Conservation (phyloP, 129 eudicot species). For the Chrysanthemum makinoi region DNA sequence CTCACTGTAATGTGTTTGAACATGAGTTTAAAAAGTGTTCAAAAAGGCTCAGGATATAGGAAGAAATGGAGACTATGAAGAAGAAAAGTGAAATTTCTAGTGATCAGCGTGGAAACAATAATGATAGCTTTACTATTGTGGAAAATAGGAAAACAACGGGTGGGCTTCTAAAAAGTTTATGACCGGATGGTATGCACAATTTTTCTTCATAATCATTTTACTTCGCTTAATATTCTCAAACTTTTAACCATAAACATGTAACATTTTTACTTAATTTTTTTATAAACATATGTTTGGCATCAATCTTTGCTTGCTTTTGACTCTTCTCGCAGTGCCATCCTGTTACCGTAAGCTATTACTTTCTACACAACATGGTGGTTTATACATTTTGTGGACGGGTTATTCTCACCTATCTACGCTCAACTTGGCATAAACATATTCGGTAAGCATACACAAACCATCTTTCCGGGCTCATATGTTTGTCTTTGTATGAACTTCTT, state of each 20-base stretch:
- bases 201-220: constrained; percentile 10
- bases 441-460: constrained; percentile 40
- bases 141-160: no score
- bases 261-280: not conserved
- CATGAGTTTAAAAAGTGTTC: no score
- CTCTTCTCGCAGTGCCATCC: constrained; percentile 63
- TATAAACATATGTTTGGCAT: not conserved
- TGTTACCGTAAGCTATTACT: constrained; percentile 72
- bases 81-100: no score
- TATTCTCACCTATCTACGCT: constrained; percentile 82
- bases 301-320: not conserved
- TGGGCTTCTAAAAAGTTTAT: constrained; percentile 95
- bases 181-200: constrained; percentile 84
- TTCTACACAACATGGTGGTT: constrained; percentile 88
- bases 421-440: constrained; percentile 77
- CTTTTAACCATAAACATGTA: not conserved
- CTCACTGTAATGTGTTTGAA: no score
- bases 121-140: no score
- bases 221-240: not conserved
- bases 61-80: no score
- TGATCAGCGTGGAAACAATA: no score
- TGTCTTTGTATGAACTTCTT: not conserved
- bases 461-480: constrained; percentile 4
- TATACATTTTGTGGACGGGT: constrained; percentile 79
- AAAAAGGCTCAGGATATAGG: no score